phyloP scores from a whole-genome alignment of 345 rosid genomes.

The Moricandia moricandioides region DNA sequence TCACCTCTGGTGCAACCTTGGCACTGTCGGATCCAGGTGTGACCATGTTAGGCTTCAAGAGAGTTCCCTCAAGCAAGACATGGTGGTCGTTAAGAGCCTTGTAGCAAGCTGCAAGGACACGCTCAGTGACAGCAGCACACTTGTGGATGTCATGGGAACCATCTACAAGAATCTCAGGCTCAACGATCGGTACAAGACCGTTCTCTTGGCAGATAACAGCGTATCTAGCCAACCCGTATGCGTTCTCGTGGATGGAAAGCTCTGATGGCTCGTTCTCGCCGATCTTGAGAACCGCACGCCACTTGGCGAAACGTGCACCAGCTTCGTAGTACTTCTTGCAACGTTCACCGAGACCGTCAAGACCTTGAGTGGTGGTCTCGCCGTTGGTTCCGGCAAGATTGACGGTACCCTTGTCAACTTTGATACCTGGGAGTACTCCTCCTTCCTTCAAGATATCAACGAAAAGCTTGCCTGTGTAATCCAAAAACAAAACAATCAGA shows the following conservation, averaged over 20 bases:
- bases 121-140: neutral
- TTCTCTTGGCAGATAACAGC: neutral
- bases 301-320: neutral
- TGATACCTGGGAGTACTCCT: conserved; percentile 94
- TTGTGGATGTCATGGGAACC: neutral
- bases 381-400: conserved; percentile 87
- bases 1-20: neutral
- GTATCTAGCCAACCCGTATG: neutral
- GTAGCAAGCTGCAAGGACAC: neutral
- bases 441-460: conserved; percentile 79
- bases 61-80: neutral
- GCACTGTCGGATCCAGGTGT: neutral
- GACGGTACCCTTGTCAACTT: conserved; percentile 96
- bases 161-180: neutral
- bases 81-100: neutral
- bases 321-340: conserved; percentile 6
- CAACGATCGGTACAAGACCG: neutral
- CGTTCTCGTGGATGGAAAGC: neutral
- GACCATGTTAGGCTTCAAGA: neutral
- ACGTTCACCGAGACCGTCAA: conserved; percentile 73
- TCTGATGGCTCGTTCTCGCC: neutral
- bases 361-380: conserved; percentile 95
- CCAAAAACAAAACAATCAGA: neutral
- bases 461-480: conserved; percentile 69
- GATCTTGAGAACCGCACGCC: neutral